Base-by-base conservation (phyloP, 108 stramenopile genomes). In the Cyclotella cryptica region DNA sequence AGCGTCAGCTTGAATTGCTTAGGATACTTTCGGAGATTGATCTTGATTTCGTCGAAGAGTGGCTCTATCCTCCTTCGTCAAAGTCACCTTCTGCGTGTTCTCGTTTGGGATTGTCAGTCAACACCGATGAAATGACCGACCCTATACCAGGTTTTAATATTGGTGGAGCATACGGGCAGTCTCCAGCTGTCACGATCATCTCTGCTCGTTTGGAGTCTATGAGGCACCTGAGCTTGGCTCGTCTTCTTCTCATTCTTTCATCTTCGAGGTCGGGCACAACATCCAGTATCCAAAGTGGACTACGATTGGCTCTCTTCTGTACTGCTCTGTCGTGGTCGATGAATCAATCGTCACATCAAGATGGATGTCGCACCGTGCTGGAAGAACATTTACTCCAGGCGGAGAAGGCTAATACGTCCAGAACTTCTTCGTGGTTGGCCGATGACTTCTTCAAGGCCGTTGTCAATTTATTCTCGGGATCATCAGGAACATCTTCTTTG, bases 281-380 rank as follows among this genome's bases (percentile, higher is more conserved):
- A 40, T 46, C 71, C 21, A 54, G 72, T 65, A 57, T 54, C 17
- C 70, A 58, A 22, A 45, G 43, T 35, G 82, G 75, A 58, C 21
- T 83, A 60, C 71, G 82, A 22, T 71, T 49, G 12, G 53, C 59
- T 42, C 67, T 84, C 14, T 78, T 67, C 27, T 78, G 63, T 39
- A 78, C 76, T 42, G 83, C 83, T 28, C 67, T 84, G 10, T 66
- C 72, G 26, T 84, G 83, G 83, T 63, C 77, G 13, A 35, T 74
- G 5, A 52, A 84, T 65, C 83, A 78, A 47, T 10, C 72, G 19
- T 77, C 83, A 18, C 46, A 46, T 41, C 24, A 40, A 21, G 62
- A 74, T 43, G 42, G 42, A 41, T n/a, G 43, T 43, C 39, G 45
- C 14, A 84, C 83, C 22, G 53, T 74, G 35, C 72, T 84, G 13